These are phyloP conservation scores for Penicillium verrucosum DNA, from an alignment of 2,329 filamentous ascomycete genomes.

Conservation along the genomic window DNA sequence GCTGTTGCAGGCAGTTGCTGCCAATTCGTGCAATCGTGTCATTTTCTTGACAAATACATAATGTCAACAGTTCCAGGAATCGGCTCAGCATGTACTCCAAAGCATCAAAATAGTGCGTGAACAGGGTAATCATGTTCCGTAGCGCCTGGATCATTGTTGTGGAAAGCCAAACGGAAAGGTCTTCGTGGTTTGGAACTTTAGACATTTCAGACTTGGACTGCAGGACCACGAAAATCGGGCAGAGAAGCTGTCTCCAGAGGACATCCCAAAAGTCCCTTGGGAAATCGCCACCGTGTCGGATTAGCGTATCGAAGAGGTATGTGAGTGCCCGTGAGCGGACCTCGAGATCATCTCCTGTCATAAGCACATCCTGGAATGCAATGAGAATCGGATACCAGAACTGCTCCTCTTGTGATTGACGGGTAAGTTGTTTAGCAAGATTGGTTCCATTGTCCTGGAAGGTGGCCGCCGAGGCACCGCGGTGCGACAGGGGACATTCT, in stretches of 20 bases:
- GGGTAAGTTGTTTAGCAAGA: conserved; percentile 62
- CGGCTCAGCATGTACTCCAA: conserved; percentile 97
- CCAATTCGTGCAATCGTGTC: conserved; percentile 97
- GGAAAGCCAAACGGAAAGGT: conserved; percentile 96
- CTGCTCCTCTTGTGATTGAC: conserved; percentile 90
- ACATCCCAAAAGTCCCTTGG: conserved; percentile 97
- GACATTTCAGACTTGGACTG: conserved; percentile 95
- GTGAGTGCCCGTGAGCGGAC: conserved; percentile 83
- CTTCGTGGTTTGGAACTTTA: conserved; percentile 92
- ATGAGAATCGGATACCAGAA: conserved; percentile 99
- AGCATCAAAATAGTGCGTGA: conserved; percentile 96
- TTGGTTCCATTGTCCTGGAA: conserved; percentile 46
- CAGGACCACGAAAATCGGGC: conserved; percentile 97
- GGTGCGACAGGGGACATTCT: conserved; percentile 83
- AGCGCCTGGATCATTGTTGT: conserved; percentile 99
- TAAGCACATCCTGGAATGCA: conserved; percentile 96
- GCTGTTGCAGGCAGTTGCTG: conserved; percentile 94
- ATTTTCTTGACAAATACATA: conserved; percentile 99
- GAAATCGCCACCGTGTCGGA: conserved; percentile 86
- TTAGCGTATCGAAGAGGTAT: conserved; percentile 93
- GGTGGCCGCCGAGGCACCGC: conserved; percentile 46
- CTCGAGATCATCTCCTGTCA: conserved; percentile 98
- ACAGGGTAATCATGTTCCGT: conserved; percentile 96
- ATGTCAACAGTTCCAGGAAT: conserved; percentile 88
- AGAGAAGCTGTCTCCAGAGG: conserved; percentile 92